Base-by-base conservation (phyloP, 2,329 filamentous ascomycete genomes). In the Rhinocladiella mackenziei region DNA sequence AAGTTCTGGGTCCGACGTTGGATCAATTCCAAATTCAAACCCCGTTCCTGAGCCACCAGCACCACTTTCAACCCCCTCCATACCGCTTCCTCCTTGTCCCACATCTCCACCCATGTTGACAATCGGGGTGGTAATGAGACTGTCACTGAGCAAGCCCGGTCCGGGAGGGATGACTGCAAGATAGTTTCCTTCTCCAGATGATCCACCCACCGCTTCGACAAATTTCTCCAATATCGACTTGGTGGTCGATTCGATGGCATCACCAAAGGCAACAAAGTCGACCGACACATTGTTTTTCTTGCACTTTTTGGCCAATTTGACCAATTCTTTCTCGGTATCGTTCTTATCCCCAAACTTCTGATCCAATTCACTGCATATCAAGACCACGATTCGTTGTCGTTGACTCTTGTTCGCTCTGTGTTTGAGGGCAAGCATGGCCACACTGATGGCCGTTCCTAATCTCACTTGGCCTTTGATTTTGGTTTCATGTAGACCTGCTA, bases 321-420 rank as follows among this genome's bases (percentile, higher is more conserved):
- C 78, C 38, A 98, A 80, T 41, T 84, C 81, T 71, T 92, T 92
- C 67, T 96, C 86, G 54, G 87, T 84, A 62, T 98, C 92, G 51
- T 82, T 77, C 47, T 52, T 52, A 39, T 57, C 55, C 19, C 53
- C 48, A 30, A 55, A 55, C 28, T 52, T 55, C 13, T 42, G 45
- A 28, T 57, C 56, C 61, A 97, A 83, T 19, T 89, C 86, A 30
- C 89, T 95, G 77, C 92, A 98, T 53, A 89, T 84, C 67, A 98
- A 96, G 50, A 94, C 89, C 68, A 98, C 85, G 75, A 98, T 94
- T 56, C 92, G 86, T 75, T 95, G 89, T 58, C 88, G 82, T 71
- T 97, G 92, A 36, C 87, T 88, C 70, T 95, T 95, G 73, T 98
- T 97, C 71, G 95, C 89, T 60, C 92, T 84, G 71, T 98, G 92